Percentiles rank a stretch among this genome's conserved stretches.
Conservation (phyloP, 2,329 filamentous ascomycete genomes). For the Sporothrix sp. region DNA sequence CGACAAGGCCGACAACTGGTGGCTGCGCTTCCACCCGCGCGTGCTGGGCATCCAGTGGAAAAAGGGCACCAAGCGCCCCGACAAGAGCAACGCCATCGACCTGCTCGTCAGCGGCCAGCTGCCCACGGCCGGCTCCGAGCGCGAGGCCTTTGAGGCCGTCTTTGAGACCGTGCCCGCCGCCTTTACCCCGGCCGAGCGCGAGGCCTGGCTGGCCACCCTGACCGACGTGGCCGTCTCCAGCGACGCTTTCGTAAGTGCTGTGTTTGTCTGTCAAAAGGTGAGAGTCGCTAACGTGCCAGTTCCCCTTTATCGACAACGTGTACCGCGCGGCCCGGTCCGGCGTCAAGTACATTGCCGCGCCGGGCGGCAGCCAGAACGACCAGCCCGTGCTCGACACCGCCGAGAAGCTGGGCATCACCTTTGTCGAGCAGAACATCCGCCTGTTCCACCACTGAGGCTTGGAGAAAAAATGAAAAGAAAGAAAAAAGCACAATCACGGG, state of each 20-base stretch:
- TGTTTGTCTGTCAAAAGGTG: too few species aligned
- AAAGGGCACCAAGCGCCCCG: conserved; percentile 89
- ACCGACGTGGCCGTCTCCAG: conserved; percentile 77
- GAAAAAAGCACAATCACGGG: not conserved
- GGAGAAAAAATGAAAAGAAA: not conserved
- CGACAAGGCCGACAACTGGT: conserved; percentile 99
- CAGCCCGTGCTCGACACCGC: conserved; percentile 74
- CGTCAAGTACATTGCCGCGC: conserved; percentile 91
- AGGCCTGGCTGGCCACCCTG: conserved; percentile 76
- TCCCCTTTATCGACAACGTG: conserved; percentile 97
- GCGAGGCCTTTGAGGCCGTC: conserved; percentile 73
- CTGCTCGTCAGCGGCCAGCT: conserved; percentile 86
- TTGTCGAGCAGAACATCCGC: conserved; percentile 88
- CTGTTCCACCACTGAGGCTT: conserved; percentile 79
- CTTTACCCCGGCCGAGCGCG: conserved; percentile 77
- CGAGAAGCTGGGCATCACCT: conserved; percentile 83
- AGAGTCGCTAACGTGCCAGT: too few species aligned
- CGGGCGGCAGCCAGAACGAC: conserved; percentile 83
- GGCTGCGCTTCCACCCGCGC: conserved; percentile 93
- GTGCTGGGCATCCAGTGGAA: conserved; percentile 90
- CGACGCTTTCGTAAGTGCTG: conserved; percentile 82
- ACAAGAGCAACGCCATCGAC: conserved; percentile 98
- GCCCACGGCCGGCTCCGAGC: conserved; percentile 73
- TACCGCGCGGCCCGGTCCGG: conserved; percentile 84
- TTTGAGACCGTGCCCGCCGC: conserved; percentile 81